Conservation (phyloP, 2,329 filamentous ascomycete species). For the Ophiostoma perfectum region DNA sequence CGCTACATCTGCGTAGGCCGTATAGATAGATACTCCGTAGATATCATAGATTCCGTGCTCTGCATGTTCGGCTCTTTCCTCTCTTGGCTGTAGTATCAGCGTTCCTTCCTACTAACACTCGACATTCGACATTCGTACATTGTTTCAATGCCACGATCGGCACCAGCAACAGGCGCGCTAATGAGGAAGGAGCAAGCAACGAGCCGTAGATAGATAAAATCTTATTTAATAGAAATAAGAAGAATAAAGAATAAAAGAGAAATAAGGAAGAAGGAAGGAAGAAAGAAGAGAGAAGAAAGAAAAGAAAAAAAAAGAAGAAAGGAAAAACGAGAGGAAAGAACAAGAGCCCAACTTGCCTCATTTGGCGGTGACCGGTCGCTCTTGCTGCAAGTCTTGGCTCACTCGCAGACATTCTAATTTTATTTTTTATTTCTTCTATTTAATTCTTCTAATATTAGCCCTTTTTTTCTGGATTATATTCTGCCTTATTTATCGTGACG, state of each 20-base stretch:
- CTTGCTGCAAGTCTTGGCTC: conserved; percentile 9
- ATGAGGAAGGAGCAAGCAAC: not conserved
- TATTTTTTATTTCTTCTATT: not conserved
- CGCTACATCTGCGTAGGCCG: too few relatives aligned
- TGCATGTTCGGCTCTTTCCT: not conserved
- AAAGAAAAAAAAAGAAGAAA: not conserved
- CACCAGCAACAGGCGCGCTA: not conserved
- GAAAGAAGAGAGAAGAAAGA: not conserved
- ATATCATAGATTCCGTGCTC: too few relatives aligned
- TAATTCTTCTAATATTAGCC: not conserved
- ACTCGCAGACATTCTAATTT: not conserved
- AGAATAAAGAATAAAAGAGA: not conserved
- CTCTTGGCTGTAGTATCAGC: not conserved
- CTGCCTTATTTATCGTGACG: not conserved
- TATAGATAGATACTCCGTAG: too few relatives aligned
- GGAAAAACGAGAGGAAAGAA: not conserved
- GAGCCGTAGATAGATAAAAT: too few relatives aligned
- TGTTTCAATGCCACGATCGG: not conserved
- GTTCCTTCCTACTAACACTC: not conserved
- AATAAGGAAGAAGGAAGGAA: not conserved
- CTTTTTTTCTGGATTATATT: not conserved
- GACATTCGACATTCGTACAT: not conserved
- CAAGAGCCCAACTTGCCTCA: conserved; percentile 11
- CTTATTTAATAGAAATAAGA: not conserved
- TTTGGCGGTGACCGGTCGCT: conserved; percentile 17